phyloP scores from a whole-genome alignment of 148 eudicot species.

The Fallopia convolvulus region DNA sequence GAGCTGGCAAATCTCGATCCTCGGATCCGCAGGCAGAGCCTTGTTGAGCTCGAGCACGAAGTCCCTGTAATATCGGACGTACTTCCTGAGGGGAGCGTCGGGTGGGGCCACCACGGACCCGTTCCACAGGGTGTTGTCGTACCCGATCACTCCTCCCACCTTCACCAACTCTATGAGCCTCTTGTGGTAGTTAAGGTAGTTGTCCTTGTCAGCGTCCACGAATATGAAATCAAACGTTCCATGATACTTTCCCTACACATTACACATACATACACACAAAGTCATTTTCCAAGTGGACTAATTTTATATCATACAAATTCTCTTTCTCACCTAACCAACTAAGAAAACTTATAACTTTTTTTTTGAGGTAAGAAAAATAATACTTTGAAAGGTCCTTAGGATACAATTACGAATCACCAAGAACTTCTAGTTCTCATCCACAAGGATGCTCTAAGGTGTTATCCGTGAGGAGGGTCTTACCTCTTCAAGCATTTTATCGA shows the following conservation, averaged over 20 bases:
- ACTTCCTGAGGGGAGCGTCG: constrained; percentile 10
- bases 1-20: constrained; percentile 24
- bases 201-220: constrained; percentile 32
- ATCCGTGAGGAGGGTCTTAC: constrained; percentile 6
- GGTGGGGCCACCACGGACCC: constrained; percentile 21
- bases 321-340: neutral
- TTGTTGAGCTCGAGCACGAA: constrained; percentile 14
- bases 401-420: too few relatives aligned
- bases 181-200: constrained; percentile 30
- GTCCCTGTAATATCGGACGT: constrained; percentile 1
- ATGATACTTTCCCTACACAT: constrained; percentile 21
- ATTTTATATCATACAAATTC: neutral
- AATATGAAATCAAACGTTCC: constrained; percentile 27
- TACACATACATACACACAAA: neutral
- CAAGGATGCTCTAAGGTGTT: too few relatives aligned
- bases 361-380: neutral
- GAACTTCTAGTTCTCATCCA: too few relatives aligned
- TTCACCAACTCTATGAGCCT: constrained; percentile 21
- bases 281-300: neutral
- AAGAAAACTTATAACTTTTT: neutral
- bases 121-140: constrained; percentile 34
- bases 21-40: constrained; percentile 19
- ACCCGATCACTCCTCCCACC: constrained; percentile 29
- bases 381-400: neutral
- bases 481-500: constrained; percentile 19